Evolutionary conservation across 192 early-diverging fungal genomes (phyloP).

Genomic region (Cladochytrium replicatum): DNA sequence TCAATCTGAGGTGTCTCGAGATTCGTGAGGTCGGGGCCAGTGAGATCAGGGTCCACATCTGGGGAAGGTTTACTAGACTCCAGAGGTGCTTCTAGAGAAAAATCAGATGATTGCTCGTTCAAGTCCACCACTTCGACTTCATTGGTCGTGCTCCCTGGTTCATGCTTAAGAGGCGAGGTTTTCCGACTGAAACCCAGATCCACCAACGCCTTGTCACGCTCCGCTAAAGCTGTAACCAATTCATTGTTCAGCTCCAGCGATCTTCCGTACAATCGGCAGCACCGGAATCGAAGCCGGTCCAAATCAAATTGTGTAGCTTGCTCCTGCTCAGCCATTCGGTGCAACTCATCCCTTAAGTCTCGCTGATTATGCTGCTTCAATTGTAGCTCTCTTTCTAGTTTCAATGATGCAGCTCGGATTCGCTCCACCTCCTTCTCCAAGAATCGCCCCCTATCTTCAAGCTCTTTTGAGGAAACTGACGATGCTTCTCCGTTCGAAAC

Average conservation of each 20-base stretch:
- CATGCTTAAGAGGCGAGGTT: too few relatives aligned
- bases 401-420: neutral
- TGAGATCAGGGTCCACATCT: too few relatives aligned
- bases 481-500: neutral
- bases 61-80: too few relatives aligned
- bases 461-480: constrained; percentile 3
- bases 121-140: neutral
- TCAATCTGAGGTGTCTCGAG: too few relatives aligned
- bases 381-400: constrained; percentile 22
- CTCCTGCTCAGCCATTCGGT: constrained; percentile 2
- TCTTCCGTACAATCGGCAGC: constrained; percentile 20
- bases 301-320: constrained; percentile 17
- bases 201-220: constrained; percentile 23
- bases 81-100: too few relatives aligned
- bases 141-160: neutral
- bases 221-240: constrained; percentile 6
- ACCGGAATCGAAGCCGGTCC: constrained; percentile 25
- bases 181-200: too few relatives aligned
- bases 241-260: constrained; percentile 12
- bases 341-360: constrained; percentile 18
- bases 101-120: too few relatives aligned
- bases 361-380: constrained; percentile 23
- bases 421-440: constrained; percentile 1
- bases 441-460: constrained; percentile 6
- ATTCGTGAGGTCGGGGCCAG: too few relatives aligned